Evolutionary conservation across 2,329 filamentous ascomycete species (phyloP).

Genomic region (Bimuria novae-zelandiae): DNA sequence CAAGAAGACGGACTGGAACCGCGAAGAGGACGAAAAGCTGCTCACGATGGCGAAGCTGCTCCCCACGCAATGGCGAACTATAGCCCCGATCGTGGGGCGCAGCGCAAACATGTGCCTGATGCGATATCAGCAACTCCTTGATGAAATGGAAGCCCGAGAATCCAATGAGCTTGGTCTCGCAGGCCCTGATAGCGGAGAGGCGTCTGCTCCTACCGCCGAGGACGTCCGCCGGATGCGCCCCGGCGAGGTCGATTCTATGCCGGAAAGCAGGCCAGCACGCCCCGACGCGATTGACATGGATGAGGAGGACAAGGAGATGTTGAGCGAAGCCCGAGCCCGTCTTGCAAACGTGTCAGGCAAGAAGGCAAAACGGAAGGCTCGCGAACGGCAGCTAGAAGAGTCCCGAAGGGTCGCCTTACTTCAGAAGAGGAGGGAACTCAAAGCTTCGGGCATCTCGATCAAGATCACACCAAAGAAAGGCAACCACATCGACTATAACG

Average conservation of each 20-base stretch:
- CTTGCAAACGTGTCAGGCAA: conserved; percentile 98
- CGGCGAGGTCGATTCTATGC: conserved; percentile 95
- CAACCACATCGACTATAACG: conserved; percentile 99
- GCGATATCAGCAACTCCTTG: conserved; percentile 92
- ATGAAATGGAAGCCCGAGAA: conserved; percentile 92
- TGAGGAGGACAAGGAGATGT: conserved; percentile 99
- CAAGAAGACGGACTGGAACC: conserved; percentile 98
- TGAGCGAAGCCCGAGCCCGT: conserved; percentile 94
- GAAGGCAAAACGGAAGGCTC: conserved; percentile 96
- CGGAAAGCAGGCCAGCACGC: conserved; percentile 60
- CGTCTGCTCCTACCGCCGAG: conserved; percentile 85
- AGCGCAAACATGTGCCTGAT: conserved; percentile 97
- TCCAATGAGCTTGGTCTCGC: conserved; percentile 78
- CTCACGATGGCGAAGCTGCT: conserved; percentile 96
- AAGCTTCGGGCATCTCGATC: conserved; percentile 97
- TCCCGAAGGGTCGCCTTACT: conserved; percentile 85
- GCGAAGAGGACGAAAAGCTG: conserved; percentile 97
- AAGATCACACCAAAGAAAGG: conserved; percentile 90
- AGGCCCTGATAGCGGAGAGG: conserved; percentile 85
- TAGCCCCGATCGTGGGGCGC: conserved; percentile 92
- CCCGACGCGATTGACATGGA: conserved; percentile 98
- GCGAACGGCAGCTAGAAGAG: conserved; percentile 94
- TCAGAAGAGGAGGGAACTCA: conserved; percentile 94
- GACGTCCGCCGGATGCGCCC: conserved; percentile 87
- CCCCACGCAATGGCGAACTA: conserved; percentile 98